These are phyloP conservation scores for Xerocomellus chrysenteron DNA, from an alignment of 768 basidiomycete genomes.

Conservation along the genomic window DNA sequence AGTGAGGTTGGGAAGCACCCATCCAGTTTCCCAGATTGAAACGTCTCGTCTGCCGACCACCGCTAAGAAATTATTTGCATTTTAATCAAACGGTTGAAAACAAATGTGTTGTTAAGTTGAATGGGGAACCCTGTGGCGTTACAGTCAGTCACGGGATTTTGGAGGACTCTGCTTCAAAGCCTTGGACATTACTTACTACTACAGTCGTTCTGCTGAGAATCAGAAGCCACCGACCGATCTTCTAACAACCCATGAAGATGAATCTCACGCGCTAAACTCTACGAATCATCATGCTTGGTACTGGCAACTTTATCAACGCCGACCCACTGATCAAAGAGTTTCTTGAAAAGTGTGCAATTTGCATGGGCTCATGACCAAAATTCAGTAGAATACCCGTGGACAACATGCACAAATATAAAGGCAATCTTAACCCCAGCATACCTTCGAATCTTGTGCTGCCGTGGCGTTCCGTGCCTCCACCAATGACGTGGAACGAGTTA, in stretches of 20 bases:
- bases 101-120: too few species aligned
- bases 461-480: neutral
- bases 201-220: neutral
- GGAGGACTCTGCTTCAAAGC: too few species aligned
- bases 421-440: neutral
- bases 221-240: neutral
- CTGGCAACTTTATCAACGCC: too few species aligned
- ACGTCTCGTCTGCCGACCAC: neutral
- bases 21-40: neutral
- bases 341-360: neutral
- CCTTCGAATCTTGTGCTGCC: neutral
- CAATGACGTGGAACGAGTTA: neutral
- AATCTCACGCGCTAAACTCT: neutral
- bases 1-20: neutral
- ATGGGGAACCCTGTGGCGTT: too few species aligned
- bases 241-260: neutral
- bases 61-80: neutral
- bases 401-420: neutral
- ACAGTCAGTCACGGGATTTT: neutral
- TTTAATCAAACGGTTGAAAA: neutral
- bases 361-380: neutral
- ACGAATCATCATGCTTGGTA: neutral
- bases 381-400: neutral
- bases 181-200: too few species aligned
- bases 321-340: too few species aligned